Evolutionary conservation across 345 rosid species (phyloP).

Genomic region (Streptanthus diversifolius): DNA sequence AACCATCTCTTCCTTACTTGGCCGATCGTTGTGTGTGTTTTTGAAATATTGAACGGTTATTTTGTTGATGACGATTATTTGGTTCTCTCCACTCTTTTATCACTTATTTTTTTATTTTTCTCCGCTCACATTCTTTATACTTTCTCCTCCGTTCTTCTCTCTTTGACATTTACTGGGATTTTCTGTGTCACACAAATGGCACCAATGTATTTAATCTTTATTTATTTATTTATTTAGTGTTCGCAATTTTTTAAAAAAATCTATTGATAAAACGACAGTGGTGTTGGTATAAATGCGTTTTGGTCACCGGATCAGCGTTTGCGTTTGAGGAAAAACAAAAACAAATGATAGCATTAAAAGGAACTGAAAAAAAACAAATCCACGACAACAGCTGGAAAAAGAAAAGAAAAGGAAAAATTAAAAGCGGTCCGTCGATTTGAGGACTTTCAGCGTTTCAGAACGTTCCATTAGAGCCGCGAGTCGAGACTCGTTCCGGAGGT

Average conservation of each 20-base stretch:
- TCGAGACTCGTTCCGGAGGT: constrained; percentile 16
- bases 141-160: not conserved
- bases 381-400: constrained; percentile 20
- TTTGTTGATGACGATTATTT: not conserved
- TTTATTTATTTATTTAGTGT: not conserved
- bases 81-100: not conserved
- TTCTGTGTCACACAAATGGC: constrained; percentile 32
- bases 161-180: not conserved
- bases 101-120: not conserved
- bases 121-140: constrained; percentile 30
- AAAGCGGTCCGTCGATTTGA: not conserved
- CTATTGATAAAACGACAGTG: not conserved
- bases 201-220: not conserved
- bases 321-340: not conserved
- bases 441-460: constrained; percentile 15
- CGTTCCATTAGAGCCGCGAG: constrained; percentile 1
- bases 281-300: not conserved
- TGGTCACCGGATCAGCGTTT: not conserved
- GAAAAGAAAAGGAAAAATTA: not conserved
- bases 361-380: not conserved
- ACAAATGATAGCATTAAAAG: not conserved
- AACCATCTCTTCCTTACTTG: constrained; percentile 12
- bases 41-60: not conserved
- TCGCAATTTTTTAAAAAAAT: not conserved
- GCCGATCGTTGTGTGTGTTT: not conserved